Percentiles rank a stretch among this genome's conserved stretches.
Conservation (phyloP, 768 basidiomycete species). For the Crucibulum laeve region DNA sequence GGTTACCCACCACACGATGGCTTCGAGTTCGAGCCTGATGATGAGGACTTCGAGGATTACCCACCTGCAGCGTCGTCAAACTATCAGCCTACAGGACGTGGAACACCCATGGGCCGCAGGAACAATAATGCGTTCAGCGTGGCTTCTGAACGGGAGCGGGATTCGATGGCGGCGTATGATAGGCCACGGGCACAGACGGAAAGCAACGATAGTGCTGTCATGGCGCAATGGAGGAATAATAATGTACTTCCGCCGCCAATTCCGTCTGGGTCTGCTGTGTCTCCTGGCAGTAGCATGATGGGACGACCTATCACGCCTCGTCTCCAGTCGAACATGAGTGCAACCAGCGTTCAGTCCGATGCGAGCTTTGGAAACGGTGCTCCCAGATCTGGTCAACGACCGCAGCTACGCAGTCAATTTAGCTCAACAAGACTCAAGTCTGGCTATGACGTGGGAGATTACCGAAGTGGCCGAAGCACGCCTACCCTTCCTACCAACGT, state of each 20-base stretch:
- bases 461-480: constrained; percentile 26
- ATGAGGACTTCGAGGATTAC: constrained; percentile 75
- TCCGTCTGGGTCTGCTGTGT: constrained; percentile 18
- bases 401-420: constrained; percentile 62
- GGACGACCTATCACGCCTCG: constrained; percentile 47
- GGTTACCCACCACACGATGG: constrained; percentile 63
- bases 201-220: constrained; percentile 56
- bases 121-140: constrained; percentile 49
- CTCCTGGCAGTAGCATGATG: constrained; percentile 18
- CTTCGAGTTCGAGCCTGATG: constrained; percentile 70
- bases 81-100: constrained; percentile 57
- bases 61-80: constrained; percentile 34
- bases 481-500: constrained; percentile 21
- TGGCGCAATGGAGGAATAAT: constrained; percentile 55
- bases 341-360: constrained; percentile 41
- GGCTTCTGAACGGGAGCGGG: constrained; percentile 52
- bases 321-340: constrained; percentile 39
- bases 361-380: constrained; percentile 31
- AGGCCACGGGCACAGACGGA: constrained; percentile 69
- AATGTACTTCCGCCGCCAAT: constrained; percentile 39
- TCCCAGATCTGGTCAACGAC: constrained; percentile 28
- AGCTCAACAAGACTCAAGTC: constrained; percentile 59
- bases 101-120: constrained; percentile 68
- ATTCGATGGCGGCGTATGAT: constrained; percentile 33
- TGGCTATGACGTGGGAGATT: constrained; percentile 45